Evolutionary conservation across 2,329 filamentous ascomycete species (phyloP), one percentile per base, ranked within the genome.

Genomic region (Ophiosphaerella narmari): DNA sequence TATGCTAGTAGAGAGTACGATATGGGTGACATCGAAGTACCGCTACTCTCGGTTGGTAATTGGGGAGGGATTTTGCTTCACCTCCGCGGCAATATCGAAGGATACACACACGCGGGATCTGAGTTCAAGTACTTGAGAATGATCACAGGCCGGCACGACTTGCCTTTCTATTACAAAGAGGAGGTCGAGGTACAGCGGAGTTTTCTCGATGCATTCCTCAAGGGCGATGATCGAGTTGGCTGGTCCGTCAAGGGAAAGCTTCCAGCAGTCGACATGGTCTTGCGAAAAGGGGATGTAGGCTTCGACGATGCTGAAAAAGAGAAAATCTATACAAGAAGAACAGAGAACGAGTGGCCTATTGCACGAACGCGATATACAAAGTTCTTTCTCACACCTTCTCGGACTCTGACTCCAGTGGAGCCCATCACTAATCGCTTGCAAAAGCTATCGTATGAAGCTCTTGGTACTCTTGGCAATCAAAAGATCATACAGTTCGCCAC

Each of bases 41-140:
- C 87, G 0, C 61, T 89, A 0, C 78, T 89, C 0, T 83, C 79
- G 0, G 86, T 89, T 0, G 87, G 80, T 0, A 89, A 89, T 66
- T 89, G 86, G 86, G 86, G 86, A 9, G 86, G 86, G 1, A 89
- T 89, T 40, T 68, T 86, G 4, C 77, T 90, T 1, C 87, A 90
- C 58, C 77, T 89, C 5, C 78, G 86, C 7, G 87, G 87, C 2
- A 90, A 90, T 56, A 78, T 90, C 7, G 79, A 87, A 60, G 87
- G 86, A 0, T 90, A 81, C 48, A 74, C 74, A 1, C 78, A 84
- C 40, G 86, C 86, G 0, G 84, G 85, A 0, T 89, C 86, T 0
- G 77, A 84, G 50, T 75, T 85, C 53, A 90, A 90, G 67, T 90
- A 86, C 57, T 76, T 90, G 0, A 81, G 86, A 6, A 84, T 89